These are phyloP conservation scores for Bifiguratus adelaidae DNA, from an alignment of 192 early-diverging fungal genomes.

Conservation along the genomic window DNA sequence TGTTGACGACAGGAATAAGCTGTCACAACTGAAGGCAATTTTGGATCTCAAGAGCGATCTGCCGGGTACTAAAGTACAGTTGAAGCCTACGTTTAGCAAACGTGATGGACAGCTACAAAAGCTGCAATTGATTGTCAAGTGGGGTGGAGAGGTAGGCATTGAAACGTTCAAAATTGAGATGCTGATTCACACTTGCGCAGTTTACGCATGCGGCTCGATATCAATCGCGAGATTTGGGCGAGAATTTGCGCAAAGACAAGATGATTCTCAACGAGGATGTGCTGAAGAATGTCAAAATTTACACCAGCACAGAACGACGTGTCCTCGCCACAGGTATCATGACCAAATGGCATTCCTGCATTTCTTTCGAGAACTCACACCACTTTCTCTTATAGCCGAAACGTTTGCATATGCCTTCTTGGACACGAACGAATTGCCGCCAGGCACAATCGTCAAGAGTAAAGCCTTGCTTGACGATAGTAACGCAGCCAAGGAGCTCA, in stretches of 20 bases:
- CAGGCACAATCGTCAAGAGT: slow-evolving; percentile 56
- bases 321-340: slow-evolving; percentile 74
- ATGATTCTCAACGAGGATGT: slow-evolving; percentile 79
- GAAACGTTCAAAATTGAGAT: too few species aligned
- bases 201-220: slow-evolving; percentile 90
- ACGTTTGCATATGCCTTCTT: slow-evolving; percentile 59
- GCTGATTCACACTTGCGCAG: slow-evolving; percentile 10
- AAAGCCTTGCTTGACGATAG: slow-evolving; percentile 93
- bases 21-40: slow-evolving; percentile 64
- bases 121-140: slow-evolving; percentile 90
- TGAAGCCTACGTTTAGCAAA: slow-evolving; percentile 71
- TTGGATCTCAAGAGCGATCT: slow-evolving; percentile 69
- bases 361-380: slow-evolving; percentile 33
- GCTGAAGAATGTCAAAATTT: slow-evolving; percentile 80
- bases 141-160: slow-evolving; percentile 83
- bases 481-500: slow-evolving; percentile 90
- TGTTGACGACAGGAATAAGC: slow-evolving; percentile 31
- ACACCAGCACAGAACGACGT: slow-evolving; percentile 76
- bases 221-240: slow-evolving; percentile 85
- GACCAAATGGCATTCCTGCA: slow-evolving; percentile 8
- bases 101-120: slow-evolving; percentile 39
- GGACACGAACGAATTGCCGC: slow-evolving; percentile 39
- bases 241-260: slow-evolving; percentile 87
- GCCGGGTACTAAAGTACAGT: slow-evolving; percentile 87
- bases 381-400: slow-evolving; percentile 29